These are phyloP conservation scores for Ophiostoma himal-ulmi DNA, from an alignment of 2,329 filamentous ascomycete genomes.

Conservation along the genomic window DNA sequence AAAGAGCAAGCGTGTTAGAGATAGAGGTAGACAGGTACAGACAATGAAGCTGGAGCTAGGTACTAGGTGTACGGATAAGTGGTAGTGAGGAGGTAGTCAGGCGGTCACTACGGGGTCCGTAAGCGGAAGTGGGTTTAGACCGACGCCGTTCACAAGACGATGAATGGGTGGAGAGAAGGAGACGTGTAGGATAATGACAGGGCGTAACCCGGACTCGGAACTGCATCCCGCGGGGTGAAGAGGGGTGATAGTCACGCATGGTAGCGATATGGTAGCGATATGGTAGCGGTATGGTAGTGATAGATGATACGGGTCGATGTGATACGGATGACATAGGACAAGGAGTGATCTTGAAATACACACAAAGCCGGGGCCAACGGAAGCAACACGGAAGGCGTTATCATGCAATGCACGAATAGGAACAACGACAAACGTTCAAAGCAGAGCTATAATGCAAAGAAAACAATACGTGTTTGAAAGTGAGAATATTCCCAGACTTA, in stretches of 20 bases:
- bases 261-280: background rate
- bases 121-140: background rate
- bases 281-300: background rate
- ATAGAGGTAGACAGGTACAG: background rate
- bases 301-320: background rate
- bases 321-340: background rate
- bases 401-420: background rate
- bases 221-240: slow-evolving; percentile 1
- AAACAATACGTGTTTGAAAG: background rate
- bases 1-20: background rate
- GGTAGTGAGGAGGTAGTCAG: slow-evolving; percentile 6
- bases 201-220: slow-evolving; percentile 3
- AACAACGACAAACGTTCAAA: background rate
- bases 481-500: background rate
- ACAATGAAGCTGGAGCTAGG: background rate
- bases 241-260: background rate
- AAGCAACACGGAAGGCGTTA: background rate
- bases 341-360: background rate
- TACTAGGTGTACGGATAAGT: background rate
- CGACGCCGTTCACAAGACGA: slow-evolving; percentile 4
- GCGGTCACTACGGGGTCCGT: slow-evolving; percentile 6
- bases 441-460: background rate
- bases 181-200: background rate
- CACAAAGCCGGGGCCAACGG: background rate
- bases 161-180: background rate